Percentiles rank a stretch among this genome's conserved stretches.
Conservation (phyloP, 2,329 filamentous ascomycete genomes). For the Diaporthe australafricana region DNA sequence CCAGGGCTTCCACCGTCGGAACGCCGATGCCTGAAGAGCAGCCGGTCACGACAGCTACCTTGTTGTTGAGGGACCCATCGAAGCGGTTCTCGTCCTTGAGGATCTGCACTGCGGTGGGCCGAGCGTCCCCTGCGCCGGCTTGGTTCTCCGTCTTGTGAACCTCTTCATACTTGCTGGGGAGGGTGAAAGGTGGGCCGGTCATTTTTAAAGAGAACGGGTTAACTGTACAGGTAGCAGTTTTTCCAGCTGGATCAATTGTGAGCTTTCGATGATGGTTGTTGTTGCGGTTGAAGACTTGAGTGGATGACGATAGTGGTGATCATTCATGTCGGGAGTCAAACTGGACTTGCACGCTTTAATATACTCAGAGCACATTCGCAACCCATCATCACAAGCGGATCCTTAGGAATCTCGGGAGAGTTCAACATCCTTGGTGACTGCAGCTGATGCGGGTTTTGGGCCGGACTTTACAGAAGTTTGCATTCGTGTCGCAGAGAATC, state of each 20-base stretch:
- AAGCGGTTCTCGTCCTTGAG: constrained; percentile 48
- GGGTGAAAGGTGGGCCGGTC: constrained; percentile 19
- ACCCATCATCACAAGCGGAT: background rate
- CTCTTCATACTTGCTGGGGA: constrained; percentile 37
- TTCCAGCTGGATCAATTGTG: background rate
- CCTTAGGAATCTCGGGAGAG: background rate
- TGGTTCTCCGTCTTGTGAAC: constrained; percentile 33
- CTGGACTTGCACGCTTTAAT: background rate
- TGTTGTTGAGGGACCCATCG: constrained; percentile 48
- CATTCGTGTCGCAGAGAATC: no score
- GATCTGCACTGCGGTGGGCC: constrained; percentile 51
- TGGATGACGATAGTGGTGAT: background rate
- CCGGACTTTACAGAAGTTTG: background rate
- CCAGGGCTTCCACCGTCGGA: constrained; percentile 54
- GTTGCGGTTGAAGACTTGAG: background rate
- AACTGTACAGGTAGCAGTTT: background rate
- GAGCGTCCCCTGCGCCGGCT: constrained; percentile 49
- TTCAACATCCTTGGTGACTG: no score
- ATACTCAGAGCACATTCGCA: background rate
- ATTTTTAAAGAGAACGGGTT: background rate
- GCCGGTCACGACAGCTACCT: constrained; percentile 55
- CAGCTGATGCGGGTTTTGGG: constrained; percentile 4
- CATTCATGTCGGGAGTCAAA: fast-evolving
- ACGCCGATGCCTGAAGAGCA: constrained; percentile 53
- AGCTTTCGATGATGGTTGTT: no score